phyloP scores from a whole-genome alignment of 345 rosid species.

The Atalantia buxifolia region DNA sequence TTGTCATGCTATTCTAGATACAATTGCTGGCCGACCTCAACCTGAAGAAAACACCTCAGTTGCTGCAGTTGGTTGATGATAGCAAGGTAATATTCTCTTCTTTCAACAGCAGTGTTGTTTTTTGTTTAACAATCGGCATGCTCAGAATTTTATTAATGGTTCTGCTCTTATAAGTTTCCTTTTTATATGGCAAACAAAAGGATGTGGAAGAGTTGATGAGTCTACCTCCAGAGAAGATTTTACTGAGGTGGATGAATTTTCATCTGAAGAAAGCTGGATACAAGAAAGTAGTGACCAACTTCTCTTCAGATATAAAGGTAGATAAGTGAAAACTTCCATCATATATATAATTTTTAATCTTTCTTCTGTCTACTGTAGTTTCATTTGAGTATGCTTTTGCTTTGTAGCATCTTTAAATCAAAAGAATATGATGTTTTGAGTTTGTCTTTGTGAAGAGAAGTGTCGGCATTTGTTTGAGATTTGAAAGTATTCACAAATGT shows the following conservation, averaged over 20 bases:
- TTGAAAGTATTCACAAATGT: not conserved
- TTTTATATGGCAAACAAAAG: constrained; percentile 34
- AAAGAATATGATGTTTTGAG: not conserved
- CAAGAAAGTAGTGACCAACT: constrained; percentile 76
- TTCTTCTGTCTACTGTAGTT: not conserved
- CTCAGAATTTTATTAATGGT: not conserved
- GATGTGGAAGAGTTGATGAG: constrained; percentile 99
- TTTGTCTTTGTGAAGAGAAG: not conserved
- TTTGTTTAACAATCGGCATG: not conserved
- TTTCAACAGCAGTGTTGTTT: not conserved
- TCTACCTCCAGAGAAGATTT: constrained; percentile 95
- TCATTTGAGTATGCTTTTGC: not conserved
- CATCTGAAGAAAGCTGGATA: constrained; percentile 77
- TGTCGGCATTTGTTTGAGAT: not conserved
- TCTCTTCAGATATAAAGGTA: constrained; percentile 98
- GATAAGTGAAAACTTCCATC: not conserved
- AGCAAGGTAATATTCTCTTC: constrained; percentile 50
- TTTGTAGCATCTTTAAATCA: not conserved
- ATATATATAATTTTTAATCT: not conserved
- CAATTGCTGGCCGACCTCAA: constrained; percentile 97
- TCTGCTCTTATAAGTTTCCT: constrained; percentile 5
- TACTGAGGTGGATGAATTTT: constrained; percentile 98
- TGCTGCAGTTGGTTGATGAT: constrained; percentile 87
- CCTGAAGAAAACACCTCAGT: constrained; percentile 95
- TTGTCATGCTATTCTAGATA: constrained; percentile 47